phyloP scores from a whole-genome alignment of 2,329 filamentous ascomycete species.

The Talaromyces sp. region DNA sequence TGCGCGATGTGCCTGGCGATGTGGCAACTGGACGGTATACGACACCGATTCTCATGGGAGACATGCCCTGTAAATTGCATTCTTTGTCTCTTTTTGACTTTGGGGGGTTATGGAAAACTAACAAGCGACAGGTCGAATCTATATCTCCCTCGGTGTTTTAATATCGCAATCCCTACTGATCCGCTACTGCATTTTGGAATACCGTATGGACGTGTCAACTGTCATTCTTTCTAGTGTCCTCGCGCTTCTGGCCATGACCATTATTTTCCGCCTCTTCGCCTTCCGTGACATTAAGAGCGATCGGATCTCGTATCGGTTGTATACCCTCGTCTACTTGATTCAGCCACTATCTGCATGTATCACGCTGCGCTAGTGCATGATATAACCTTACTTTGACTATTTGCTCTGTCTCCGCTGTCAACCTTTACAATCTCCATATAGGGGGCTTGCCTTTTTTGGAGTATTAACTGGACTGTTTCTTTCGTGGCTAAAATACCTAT shows the following conservation, averaged over 20 bases:
- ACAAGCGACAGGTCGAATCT: constrained; percentile 5
- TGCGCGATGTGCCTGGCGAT: constrained; percentile 11
- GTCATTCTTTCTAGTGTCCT: constrained; percentile 2
- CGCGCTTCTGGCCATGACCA: not conserved
- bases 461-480: too few species aligned
- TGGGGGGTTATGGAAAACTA: not conserved
- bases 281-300: constrained; percentile 12
- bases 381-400: too few species aligned
- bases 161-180: constrained; percentile 10
- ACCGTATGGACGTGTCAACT: constrained; percentile 10
- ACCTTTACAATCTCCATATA: too few species aligned
- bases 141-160: constrained; percentile 10
- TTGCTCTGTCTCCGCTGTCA: too few species aligned
- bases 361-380: constrained; percentile 5
- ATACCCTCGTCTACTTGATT: constrained; percentile 10
- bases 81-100: not conserved
- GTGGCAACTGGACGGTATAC: constrained; percentile 8
- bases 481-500: too few species aligned
- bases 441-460: too few species aligned
- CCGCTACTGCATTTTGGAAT: constrained; percentile 9
- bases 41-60: constrained; percentile 10
- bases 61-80: constrained; percentile 9
- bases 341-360: constrained; percentile 12
- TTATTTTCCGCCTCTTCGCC: constrained; percentile 11
- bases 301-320: constrained; percentile 9